These are phyloP conservation scores for Camellia sinensis DNA, from an alignment of 148 eudicot genomes.

Conservation along the genomic window DNA sequence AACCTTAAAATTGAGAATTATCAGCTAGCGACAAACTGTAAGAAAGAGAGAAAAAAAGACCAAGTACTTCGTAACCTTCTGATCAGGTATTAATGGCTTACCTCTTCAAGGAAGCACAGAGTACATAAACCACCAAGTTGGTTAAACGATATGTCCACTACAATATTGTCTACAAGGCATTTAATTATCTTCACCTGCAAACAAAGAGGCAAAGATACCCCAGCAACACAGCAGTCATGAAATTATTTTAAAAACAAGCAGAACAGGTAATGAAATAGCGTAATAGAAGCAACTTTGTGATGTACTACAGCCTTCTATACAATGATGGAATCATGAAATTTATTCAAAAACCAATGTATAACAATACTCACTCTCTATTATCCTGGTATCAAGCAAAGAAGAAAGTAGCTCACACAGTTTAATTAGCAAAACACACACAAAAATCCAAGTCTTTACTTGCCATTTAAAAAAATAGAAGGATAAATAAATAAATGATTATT, in stretches of 20 bases:
- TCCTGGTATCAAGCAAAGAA: not conserved
- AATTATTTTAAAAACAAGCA: not conserved
- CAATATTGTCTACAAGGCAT: slow-evolving; percentile 72
- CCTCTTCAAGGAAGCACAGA: slow-evolving; percentile 83
- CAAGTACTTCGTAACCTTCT: not conserved
- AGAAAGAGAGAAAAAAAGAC: not conserved
- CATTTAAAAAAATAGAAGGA: not conserved
- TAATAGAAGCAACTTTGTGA: not conserved
- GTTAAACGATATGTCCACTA: slow-evolving; percentile 79
- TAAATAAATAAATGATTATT: not conserved
- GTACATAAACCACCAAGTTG: slow-evolving; percentile 86
- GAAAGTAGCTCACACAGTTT: slow-evolving; percentile 2
- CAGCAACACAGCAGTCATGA: slow-evolving; percentile 10
- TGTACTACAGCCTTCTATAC: not conserved
- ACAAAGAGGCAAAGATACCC: slow-evolving; percentile 31
- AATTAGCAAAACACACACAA: not conserved
- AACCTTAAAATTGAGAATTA: slow-evolving; percentile 41
- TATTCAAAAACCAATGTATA: not conserved
- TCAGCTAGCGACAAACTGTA: not conserved
- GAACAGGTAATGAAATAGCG: not conserved
- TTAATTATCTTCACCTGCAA: slow-evolving; percentile 71
- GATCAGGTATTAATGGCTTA: slow-evolving; percentile 17
- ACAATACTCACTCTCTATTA: not conserved
- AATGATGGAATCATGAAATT: not conserved
- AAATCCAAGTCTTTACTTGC: not conserved